A percentile compares a stretch with the other conserved stretches of the same genome.
Evolutionary conservation across 768 basidiomycete species (phyloP).

Genomic region (Phaeotremella fagi): DNA sequence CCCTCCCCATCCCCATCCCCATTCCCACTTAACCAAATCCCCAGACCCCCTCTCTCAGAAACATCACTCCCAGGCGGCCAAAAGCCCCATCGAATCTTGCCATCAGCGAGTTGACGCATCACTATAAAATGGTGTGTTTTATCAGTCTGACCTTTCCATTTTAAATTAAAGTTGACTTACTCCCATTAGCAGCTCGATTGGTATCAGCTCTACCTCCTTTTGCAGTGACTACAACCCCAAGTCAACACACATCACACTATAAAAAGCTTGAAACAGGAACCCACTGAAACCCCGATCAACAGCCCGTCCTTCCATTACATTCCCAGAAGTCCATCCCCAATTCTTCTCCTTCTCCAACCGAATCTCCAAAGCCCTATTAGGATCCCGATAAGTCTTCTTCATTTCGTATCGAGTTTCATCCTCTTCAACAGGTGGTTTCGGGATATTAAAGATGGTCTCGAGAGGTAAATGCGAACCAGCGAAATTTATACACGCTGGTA

Average conservation of each 20-base stretch:
- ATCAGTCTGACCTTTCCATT: neutral
- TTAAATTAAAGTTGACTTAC: constrained; percentile 53
- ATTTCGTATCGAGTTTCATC: constrained; percentile 53
- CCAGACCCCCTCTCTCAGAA: constrained; percentile 9
- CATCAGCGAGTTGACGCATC: constrained; percentile 75
- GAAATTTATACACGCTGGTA: constrained; percentile 61
- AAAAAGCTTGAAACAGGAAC: constrained; percentile 3
- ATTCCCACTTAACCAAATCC: constrained; percentile 42
- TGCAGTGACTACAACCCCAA: constrained; percentile 70
- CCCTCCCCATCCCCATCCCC: constrained; percentile 10
- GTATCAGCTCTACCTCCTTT: constrained; percentile 84
- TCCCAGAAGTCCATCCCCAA: constrained; percentile 73
- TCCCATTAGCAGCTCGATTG: constrained; percentile 80
- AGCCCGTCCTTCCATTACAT: constrained; percentile 74
- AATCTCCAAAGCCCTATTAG: constrained; percentile 45
- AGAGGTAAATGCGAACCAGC: constrained; percentile 67
- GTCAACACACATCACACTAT: too few relatives aligned
- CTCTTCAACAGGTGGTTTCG: constrained; percentile 53
- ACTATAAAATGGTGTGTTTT: constrained; percentile 53
- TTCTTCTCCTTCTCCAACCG: constrained; percentile 17
- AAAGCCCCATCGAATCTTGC: constrained; percentile 75
- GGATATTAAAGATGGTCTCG: constrained; percentile 63
- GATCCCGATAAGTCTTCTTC: constrained; percentile 75
- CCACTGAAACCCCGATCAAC: constrained; percentile 64
- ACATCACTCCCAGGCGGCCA: constrained; percentile 58